Evolutionary conservation across 2,329 filamentous ascomycete genomes (phyloP).

Genomic region (Aspergillus tanneri): DNA sequence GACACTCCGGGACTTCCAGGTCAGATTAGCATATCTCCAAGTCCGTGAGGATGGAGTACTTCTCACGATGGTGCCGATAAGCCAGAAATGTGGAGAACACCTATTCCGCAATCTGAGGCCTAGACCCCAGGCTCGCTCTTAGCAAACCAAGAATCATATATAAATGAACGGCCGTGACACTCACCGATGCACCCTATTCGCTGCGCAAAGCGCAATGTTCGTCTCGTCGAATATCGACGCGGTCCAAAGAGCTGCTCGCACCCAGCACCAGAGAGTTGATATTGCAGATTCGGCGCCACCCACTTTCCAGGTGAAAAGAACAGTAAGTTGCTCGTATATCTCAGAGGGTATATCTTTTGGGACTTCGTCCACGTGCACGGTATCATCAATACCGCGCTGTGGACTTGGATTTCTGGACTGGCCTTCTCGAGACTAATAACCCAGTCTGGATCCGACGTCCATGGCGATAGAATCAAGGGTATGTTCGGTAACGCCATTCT

Average conservation of each 20-base stretch:
- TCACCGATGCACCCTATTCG: constrained; percentile 6
- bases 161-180: neutral
- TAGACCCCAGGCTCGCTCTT: neutral
- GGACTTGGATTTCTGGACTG: neutral
- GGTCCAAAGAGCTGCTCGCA: constrained; percentile 2
- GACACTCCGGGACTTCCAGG: neutral
- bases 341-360: neutral
- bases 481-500: neutral
- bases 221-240: neutral
- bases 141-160: neutral
- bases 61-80: constrained; percentile 2
- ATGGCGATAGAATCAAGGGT: constrained; percentile 2
- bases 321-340: neutral
- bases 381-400: no score
- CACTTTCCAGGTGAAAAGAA: constrained; percentile 1
- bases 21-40: neutral
- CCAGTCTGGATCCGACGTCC: neutral
- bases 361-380: no score
- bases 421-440: neutral
- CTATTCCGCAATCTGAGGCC: constrained; percentile 7
- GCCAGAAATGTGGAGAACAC: constrained; percentile 3
- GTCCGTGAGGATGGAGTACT: neutral
- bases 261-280: constrained; percentile 3
- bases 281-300: neutral
- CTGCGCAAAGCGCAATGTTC: constrained; percentile 1